These are phyloP conservation scores for Zalaria sp. DNA, from an alignment of 2,329 filamentous ascomycete genomes.

Conservation along the genomic window DNA sequence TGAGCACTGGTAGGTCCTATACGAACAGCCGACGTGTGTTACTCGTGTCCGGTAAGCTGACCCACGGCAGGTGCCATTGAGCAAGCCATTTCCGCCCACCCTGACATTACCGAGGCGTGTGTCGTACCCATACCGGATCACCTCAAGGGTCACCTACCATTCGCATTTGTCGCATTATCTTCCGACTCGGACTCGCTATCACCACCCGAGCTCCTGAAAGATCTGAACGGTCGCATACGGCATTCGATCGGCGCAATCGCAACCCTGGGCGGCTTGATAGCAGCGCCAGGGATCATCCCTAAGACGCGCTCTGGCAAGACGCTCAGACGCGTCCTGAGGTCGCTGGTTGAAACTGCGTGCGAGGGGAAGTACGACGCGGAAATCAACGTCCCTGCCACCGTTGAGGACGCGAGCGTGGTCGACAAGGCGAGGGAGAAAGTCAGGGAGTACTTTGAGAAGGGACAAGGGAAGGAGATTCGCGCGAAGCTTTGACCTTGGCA, in stretches of 20 bases:
- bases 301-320: constrained; percentile 91
- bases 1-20: constrained; percentile 57
- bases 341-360: constrained; percentile 71
- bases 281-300: constrained; percentile 75
- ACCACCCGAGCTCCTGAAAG: constrained; percentile 40
- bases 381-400: constrained; percentile 66
- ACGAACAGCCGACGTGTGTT: background rate
- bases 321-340: constrained; percentile 63
- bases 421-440: constrained; percentile 59
- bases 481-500: constrained; percentile 16
- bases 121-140: constrained; percentile 76
- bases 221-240: constrained; percentile 61
- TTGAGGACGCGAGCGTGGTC: constrained; percentile 67
- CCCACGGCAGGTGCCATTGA: constrained; percentile 60
- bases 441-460: constrained; percentile 55
- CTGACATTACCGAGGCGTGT: constrained; percentile 66
- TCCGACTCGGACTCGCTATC: constrained; percentile 36
- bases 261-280: constrained; percentile 70
- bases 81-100: constrained; percentile 75
- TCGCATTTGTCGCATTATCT: constrained; percentile 65
- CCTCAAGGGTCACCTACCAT: constrained; percentile 81
- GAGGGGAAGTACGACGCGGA: constrained; percentile 57
- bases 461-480: constrained; percentile 16
- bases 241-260: constrained; percentile 80
- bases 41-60: background rate